Conservation (phyloP, 345 rosid genomes). For the Excoecaria agallocha region DNA sequence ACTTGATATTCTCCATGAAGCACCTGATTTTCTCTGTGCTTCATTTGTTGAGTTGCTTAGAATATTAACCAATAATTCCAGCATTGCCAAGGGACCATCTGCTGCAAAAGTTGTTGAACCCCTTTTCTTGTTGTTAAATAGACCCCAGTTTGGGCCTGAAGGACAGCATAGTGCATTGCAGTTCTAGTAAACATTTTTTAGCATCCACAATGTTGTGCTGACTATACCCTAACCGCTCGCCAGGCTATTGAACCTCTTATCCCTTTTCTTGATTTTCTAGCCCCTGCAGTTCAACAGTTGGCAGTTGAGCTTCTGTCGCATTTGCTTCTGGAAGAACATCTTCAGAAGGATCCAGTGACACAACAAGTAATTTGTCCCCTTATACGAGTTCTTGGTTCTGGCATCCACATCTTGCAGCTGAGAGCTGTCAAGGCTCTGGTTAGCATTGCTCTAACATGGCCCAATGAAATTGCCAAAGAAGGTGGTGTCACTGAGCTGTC, state of each 20-base stretch:
- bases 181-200: conserved; percentile 91
- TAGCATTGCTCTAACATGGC: conserved; percentile 83
- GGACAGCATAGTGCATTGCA: conserved; percentile 95
- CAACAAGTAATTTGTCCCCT: too few relatives aligned
- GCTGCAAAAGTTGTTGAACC: too few relatives aligned
- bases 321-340: too few relatives aligned
- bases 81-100: conserved; percentile 88
- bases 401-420: too few relatives aligned
- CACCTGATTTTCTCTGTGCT: conserved; percentile 92
- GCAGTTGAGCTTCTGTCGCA: too few relatives aligned
- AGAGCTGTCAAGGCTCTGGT: conserved; percentile 97
- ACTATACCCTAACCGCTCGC: conserved; percentile 66
- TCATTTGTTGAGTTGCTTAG: conserved; percentile 90
- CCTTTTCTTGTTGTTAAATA: conserved; percentile 64
- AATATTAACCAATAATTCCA: conserved; percentile 91
- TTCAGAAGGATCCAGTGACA: too few relatives aligned
- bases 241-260: conserved; percentile 91
- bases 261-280: conserved; percentile 87
- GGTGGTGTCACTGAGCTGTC: conserved; percentile 94
- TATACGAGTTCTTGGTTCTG: too few relatives aligned
- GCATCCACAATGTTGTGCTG: conserved; percentile 94
- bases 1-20: conserved; percentile 88
- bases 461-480: conserved; percentile 94
- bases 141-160: conserved; percentile 85
- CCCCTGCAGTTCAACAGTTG: conserved; percentile 92